Evolutionary conservation across 768 basidiomycete species (phyloP).

Genomic region (Boletus fagicola): DNA sequence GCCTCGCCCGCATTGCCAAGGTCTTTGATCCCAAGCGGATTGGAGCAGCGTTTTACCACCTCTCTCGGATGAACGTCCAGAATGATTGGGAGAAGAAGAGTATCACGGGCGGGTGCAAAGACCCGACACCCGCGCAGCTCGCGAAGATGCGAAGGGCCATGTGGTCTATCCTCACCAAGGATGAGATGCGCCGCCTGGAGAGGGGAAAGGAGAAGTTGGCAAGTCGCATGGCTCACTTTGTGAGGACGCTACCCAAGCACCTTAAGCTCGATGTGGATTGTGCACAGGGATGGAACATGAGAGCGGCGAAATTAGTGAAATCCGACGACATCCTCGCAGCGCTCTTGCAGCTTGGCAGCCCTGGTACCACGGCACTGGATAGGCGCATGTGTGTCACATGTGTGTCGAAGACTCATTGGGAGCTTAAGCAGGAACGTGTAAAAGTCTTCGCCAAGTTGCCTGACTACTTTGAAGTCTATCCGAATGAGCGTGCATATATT

Average conservation of each 20-base stretch:
- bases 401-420: not conserved
- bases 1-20: not conserved
- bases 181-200: not conserved
- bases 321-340: not conserved
- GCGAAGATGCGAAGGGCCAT: not conserved
- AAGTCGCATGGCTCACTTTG: not conserved
- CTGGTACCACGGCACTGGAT: not conserved
- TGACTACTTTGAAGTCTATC: not conserved
- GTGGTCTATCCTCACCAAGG: slow-evolving; percentile 5
- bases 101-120: not conserved
- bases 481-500: not conserved
- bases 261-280: not conserved
- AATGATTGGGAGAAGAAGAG: not conserved
- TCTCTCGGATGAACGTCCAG: not conserved
- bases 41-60: not conserved
- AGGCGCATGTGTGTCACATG: not conserved
- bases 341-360: not conserved
- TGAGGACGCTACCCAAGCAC: not conserved
- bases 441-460: not conserved
- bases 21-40: not conserved
- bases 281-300: not conserved
- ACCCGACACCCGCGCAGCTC: not conserved
- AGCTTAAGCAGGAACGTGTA: not conserved
- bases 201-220: not conserved
- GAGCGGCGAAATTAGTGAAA: not conserved